Conservation (phyloP, 371 early-diverging fungal genomes). For the Mucor velutinosus region DNA sequence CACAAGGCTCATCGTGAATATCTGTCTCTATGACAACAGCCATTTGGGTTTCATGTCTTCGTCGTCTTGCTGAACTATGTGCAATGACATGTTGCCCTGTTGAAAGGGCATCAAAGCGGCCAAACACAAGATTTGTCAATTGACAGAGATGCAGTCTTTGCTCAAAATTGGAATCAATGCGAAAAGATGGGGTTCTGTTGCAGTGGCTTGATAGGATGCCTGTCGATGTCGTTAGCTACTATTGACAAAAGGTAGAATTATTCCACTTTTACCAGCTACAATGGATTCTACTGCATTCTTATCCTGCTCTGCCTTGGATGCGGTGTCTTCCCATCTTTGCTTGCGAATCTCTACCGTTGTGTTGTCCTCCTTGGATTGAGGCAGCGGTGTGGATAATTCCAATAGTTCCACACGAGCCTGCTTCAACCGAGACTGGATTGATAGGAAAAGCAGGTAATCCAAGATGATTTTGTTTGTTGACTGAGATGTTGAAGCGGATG, state of each 20-base stretch:
- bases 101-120: constrained; percentile 60
- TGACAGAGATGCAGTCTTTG: constrained; percentile 65
- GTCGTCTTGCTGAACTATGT: constrained; percentile 33
- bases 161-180: constrained; percentile 50
- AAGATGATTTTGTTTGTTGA: constrained; percentile 65
- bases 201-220: constrained; percentile 61
- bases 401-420: constrained; percentile 46
- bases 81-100: constrained; percentile 43
- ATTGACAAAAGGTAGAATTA: neutral
- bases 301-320: constrained; percentile 51
- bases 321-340: constrained; percentile 44
- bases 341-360: constrained; percentile 31
- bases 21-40: constrained; percentile 24
- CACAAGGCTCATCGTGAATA: constrained; percentile 20
- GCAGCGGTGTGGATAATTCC: constrained; percentile 39
- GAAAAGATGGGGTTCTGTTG: constrained; percentile 44
- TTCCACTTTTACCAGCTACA: constrained; percentile 37
- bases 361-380: constrained; percentile 21
- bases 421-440: constrained; percentile 57
- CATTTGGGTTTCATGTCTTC: constrained; percentile 35
- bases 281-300: constrained; percentile 56
- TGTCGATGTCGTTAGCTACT: constrained; percentile 8
- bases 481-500: neutral
- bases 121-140: constrained; percentile 63
- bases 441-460: constrained; percentile 62